Evolutionary conservation across 2,329 filamentous ascomycete species (phyloP), one percentile per base, ranked within the genome.

Genomic region (Claviceps citrina): DNA sequence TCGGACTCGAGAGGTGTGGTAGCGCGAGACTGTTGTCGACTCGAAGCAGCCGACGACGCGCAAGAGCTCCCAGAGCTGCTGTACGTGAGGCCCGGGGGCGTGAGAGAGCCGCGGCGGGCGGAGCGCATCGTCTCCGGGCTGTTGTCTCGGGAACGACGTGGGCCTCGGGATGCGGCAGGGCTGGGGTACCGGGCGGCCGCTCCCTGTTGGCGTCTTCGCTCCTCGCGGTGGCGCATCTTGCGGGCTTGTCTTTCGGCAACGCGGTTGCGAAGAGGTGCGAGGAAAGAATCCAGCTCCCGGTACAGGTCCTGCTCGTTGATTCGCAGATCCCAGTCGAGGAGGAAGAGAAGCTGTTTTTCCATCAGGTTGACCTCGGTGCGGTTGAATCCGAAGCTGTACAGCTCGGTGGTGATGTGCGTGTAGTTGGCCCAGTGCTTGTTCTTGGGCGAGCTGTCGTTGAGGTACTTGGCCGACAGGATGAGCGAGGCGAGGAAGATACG

Each of bases 401-500:
- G 57, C 7, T 69, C 65, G 9, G 78, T 76, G 59, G 70, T 81
- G 51, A 94, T 79, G 53, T 79, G 67, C 44, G 82, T 93, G 70
- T 96, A 98, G 54, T 78, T 81, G 48, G 91, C 87, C 91, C 91
- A 98, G 71, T 98, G 91, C 78, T 96, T 96, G 76, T 98, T 98
- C 78, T 96, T 96, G 47, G 91, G 91, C 10, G 86, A 95, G 45
- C 86, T 94, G 70, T 96, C 91, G 61, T 98, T 96, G 51, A 96
- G 74, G 62, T 95, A 95, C 78, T 98, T 98, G 52, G 91, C 89
- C 1, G 91, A 78, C 34, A 81, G 70, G 55, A 91, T 91, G 49
- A 89, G 77, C 13, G 83, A 70, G 31, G 84, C 89, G 36, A 98
- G 74, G 66, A 98, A 96, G 70, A 98, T 96, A 53, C 91, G 82